These are phyloP conservation scores for Geotrichum reessii DNA, from an alignment of 1,139 yeast genomes.

Conservation along the genomic window DNA sequence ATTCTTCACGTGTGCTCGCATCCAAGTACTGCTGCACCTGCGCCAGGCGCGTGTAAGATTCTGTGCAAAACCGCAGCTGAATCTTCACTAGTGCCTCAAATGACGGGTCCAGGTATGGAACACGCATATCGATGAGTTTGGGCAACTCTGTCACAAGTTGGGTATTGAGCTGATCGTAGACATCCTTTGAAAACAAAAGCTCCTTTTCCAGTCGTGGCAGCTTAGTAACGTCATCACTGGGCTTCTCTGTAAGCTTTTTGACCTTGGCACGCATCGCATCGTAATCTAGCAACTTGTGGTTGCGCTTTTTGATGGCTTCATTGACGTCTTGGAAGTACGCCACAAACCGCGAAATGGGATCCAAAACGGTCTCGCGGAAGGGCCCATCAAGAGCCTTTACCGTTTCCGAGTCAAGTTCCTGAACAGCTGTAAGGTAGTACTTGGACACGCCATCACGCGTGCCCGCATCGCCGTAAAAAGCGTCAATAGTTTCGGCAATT, in stretches of 20 bases:
- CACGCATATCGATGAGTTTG: slow-evolving; percentile 81
- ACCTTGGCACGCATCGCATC: slow-evolving; percentile 88
- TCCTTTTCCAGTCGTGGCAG: slow-evolving; percentile 89
- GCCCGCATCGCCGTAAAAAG: slow-evolving; percentile 88
- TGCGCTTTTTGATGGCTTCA: slow-evolving; percentile 91
- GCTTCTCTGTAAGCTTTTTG: slow-evolving; percentile 80
- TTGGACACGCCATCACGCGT: slow-evolving; percentile 71
- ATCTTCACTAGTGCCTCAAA: slow-evolving; percentile 94
- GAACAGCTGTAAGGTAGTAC: slow-evolving; percentile 77
- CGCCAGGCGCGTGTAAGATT: slow-evolving; percentile 89
- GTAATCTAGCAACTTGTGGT: slow-evolving; percentile 85
- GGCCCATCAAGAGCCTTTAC: slow-evolving; percentile 96
- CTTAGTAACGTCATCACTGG: slow-evolving; percentile 88
- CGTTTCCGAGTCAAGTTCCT: slow-evolving; percentile 89
- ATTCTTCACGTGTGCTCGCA: slow-evolving; percentile 84
- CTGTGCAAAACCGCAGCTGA: slow-evolving; percentile 91
- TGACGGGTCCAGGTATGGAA: slow-evolving; percentile 93
- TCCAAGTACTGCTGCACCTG: slow-evolving; percentile 94
- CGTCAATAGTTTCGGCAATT: slow-evolving; percentile 92
- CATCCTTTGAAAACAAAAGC: slow-evolving; percentile 69
- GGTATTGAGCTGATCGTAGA: slow-evolving; percentile 74
- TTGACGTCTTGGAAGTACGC: slow-evolving; percentile 81
- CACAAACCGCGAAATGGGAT: slow-evolving; percentile 85
- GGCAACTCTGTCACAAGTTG: slow-evolving; percentile 86
- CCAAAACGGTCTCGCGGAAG: slow-evolving; percentile 88